Conservation (phyloP, 2,329 filamentous ascomycete genomes). For the Aureobasidium sp. region DNA sequence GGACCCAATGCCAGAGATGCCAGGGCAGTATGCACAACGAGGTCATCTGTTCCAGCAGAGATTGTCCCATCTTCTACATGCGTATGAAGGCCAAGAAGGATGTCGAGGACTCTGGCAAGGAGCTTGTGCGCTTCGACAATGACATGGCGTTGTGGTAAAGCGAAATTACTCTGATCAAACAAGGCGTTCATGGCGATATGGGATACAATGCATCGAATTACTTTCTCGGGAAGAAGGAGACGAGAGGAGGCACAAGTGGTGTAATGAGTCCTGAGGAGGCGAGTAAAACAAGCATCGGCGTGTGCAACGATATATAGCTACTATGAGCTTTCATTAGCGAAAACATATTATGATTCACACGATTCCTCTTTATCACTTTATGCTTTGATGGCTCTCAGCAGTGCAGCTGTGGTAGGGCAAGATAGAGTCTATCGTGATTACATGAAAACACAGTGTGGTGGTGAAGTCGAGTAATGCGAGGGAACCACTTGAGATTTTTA, state of each 20-base stretch:
- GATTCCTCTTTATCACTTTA: too few relatives aligned
- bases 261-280: background rate
- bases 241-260: background rate
- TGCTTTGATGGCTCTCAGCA: background rate
- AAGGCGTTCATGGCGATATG: background rate
- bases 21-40: constrained; percentile 98
- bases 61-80: constrained; percentile 99
- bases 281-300: background rate
- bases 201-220: background rate
- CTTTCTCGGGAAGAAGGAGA: background rate
- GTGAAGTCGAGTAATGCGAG: background rate
- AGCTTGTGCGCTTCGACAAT: constrained; percentile 80
- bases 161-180: too few relatives aligned
- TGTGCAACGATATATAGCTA: background rate
- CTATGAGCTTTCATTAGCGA: background rate
- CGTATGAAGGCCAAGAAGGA: constrained; percentile 99
- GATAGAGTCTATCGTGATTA: background rate
- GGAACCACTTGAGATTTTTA: background rate
- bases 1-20: constrained; percentile 97
- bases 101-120: constrained; percentile 87
- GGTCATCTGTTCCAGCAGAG: constrained; percentile 91
- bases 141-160: constrained; percentile 64
- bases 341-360: background rate
- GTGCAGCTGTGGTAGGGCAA: background rate
- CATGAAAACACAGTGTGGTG: background rate